Conservation (phyloP, 192 early-diverging fungal species). For the Backusella luteola region DNA sequence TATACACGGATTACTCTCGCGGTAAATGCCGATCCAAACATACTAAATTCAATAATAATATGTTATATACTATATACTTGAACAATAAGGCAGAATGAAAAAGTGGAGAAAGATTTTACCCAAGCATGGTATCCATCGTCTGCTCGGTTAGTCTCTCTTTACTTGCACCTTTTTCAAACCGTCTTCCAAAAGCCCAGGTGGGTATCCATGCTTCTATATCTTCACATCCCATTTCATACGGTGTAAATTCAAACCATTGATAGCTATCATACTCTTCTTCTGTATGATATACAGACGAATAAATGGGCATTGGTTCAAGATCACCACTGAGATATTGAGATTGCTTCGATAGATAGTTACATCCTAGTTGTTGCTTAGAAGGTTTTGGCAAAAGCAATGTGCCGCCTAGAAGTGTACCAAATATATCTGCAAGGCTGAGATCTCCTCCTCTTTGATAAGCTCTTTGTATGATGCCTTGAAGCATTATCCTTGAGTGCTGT, state of each 20-base stretch:
- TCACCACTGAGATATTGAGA: slow-evolving; percentile 55
- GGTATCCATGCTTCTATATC: slow-evolving; percentile 77
- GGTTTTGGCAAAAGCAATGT: slow-evolving; percentile 39
- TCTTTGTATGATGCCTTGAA: slow-evolving; percentile 31
- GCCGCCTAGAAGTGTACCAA: slow-evolving; percentile 49
- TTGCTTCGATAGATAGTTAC: slow-evolving; percentile 56
- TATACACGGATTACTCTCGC: slow-evolving; percentile 52
- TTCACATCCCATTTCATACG: slow-evolving; percentile 57
- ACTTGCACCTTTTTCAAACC: slow-evolving; percentile 62
- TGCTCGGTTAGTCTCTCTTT: slow-evolving; percentile 65
- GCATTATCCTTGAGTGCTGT: slow-evolving; percentile 9
- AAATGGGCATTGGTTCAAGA: slow-evolving; percentile 70
- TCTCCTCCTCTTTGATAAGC: slow-evolving; percentile 24
- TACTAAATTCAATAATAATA: slow-evolving; percentile 7
- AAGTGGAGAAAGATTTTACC: slow-evolving; percentile 30
- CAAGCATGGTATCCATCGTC: slow-evolving; percentile 63
- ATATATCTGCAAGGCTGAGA: slow-evolving; percentile 54
- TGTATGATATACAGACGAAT: slow-evolving; percentile 40
- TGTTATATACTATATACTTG: not conserved
- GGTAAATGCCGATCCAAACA: slow-evolving; percentile 50
- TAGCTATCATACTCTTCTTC: slow-evolving; percentile 34
- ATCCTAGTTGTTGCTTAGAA: slow-evolving; percentile 8
- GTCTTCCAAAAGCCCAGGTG: slow-evolving; percentile 77
- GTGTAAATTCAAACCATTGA: slow-evolving; percentile 85
- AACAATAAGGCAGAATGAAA: not conserved